phyloP scores from a whole-genome alignment of 1,139 yeast species.

The Scheffersomyces cryptocercus region DNA sequence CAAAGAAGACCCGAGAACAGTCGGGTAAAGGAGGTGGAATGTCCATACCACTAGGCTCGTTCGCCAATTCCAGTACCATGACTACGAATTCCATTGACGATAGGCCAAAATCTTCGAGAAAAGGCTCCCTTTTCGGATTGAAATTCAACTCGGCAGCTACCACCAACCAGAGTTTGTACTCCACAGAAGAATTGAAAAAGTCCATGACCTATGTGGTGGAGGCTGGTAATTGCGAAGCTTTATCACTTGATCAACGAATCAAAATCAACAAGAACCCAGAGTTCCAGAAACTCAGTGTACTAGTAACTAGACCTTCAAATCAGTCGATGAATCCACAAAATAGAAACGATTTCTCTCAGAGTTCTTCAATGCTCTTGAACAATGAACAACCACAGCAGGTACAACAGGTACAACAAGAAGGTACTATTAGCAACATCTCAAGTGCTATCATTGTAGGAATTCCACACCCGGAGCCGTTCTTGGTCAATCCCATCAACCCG shows the following conservation, averaged over 20 bases:
- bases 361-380: slow-evolving; percentile 38
- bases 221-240: slow-evolving; percentile 35
- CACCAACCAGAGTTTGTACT: slow-evolving; percentile 6
- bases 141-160: slow-evolving; percentile 29
- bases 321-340: slow-evolving; percentile 11
- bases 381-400: slow-evolving; percentile 17
- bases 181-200: slow-evolving; percentile 11
- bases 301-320: slow-evolving; percentile 40
- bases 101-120: slow-evolving; percentile 31
- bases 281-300: slow-evolving; percentile 33
- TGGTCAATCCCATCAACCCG: slow-evolving; percentile 40
- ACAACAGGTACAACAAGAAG: slow-evolving; percentile 11
- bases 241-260: slow-evolving; percentile 38
- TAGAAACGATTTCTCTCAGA: slow-evolving; percentile 35
- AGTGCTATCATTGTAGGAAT: slow-evolving; percentile 45
- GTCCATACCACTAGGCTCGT: background rate
- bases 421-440: slow-evolving; percentile 26
- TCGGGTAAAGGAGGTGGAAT: slow-evolving; percentile 13
- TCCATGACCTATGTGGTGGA: slow-evolving; percentile 23
- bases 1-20: slow-evolving; percentile 40
- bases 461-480: slow-evolving; percentile 41
- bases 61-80: background rate
- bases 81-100: slow-evolving; percentile 16
- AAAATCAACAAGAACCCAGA: slow-evolving; percentile 31
- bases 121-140: slow-evolving; percentile 44